These are phyloP conservation scores for Macrolepiota fuliginosa DNA, from an alignment of 768 basidiomycete genomes.

Conservation along the genomic window DNA sequence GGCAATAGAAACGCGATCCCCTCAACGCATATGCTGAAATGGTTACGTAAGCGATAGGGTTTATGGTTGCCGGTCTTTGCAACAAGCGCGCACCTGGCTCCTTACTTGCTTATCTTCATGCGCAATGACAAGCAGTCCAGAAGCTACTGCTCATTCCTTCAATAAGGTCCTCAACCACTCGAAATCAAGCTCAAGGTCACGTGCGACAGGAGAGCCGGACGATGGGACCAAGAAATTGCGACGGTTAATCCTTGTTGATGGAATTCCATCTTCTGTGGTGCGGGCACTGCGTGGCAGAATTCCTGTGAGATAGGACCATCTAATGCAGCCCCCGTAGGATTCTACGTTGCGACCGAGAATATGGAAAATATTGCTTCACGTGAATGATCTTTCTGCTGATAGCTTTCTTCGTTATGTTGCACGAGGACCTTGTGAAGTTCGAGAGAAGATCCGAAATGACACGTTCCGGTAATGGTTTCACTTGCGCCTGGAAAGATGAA, in stretches of 20 bases:
- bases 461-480: slow-evolving; percentile 73
- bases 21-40: no score
- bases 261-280: slow-evolving; percentile 78
- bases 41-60: slow-evolving; percentile 5
- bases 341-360: slow-evolving; percentile 82
- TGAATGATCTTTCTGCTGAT: slow-evolving; percentile 75
- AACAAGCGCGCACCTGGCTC: no score
- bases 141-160: slow-evolving; percentile 66
- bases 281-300: slow-evolving; percentile 24
- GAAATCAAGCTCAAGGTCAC: slow-evolving; percentile 61
- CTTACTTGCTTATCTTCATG: slow-evolving; percentile 12
- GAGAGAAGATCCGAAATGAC: slow-evolving; percentile 94
- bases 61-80: not conserved
- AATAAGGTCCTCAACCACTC: slow-evolving; percentile 77
- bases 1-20: not conserved
- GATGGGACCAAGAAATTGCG: slow-evolving; percentile 86
- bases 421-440: slow-evolving; percentile 81
- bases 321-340: slow-evolving; percentile 45
- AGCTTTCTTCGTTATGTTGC: slow-evolving; percentile 76
- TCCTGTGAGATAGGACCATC: not conserved
- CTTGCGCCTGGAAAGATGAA: not conserved
- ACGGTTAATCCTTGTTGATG: slow-evolving; percentile 86
- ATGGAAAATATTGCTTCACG: slow-evolving; percentile 92
- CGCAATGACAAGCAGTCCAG: slow-evolving; percentile 11
- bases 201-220: slow-evolving; percentile 58